A percentile compares a stretch with the other conserved stretches of the same genome.
These are phyloP conservation scores for Dioscorea cayenensis DNA, from an alignment of 116 monocot species.

Conservation along the genomic window DNA sequence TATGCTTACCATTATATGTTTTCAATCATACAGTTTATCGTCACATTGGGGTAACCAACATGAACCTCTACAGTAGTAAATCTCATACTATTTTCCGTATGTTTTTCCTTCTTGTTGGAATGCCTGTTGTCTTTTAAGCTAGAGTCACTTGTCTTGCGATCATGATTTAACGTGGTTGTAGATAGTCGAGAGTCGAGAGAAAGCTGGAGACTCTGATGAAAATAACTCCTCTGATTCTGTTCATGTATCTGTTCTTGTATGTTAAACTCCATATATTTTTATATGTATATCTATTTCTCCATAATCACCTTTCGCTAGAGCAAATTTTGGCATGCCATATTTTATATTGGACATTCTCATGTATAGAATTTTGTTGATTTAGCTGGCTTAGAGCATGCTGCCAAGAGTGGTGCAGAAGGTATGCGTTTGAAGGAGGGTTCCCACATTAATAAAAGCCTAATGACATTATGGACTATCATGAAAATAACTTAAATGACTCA, in stretches of 20 bases:
- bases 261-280: conserved; percentile 3
- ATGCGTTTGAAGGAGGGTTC: conserved; percentile 88
- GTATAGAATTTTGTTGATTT: conserved; percentile 94
- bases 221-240: conserved; percentile 72
- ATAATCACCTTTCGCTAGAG: not conserved
- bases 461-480: conserved; percentile 92
- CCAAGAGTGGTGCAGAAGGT: conserved; percentile 80
- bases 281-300: not conserved
- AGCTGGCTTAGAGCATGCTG: conserved; percentile 90
- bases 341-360: not conserved
- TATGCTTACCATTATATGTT: not conserved
- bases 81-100: conserved; percentile 97
- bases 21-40: conserved; percentile 64
- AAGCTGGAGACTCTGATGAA: conserved; percentile 38
- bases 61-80: conserved; percentile 95
- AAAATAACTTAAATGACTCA: conserved; percentile 22
- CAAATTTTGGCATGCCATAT: not conserved
- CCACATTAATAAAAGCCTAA: conserved; percentile 92
- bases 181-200: conserved; percentile 94
- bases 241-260: conserved; percentile 90
- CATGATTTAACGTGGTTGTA: conserved; percentile 13
- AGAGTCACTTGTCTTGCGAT: not conserved
- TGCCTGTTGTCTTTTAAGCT: not conserved
- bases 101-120: conserved; percentile 25
- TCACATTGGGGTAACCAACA: conserved; percentile 94